Base-by-base conservation (phyloP, 106 monocot genomes). In the Platanthera guangdongensis region DNA sequence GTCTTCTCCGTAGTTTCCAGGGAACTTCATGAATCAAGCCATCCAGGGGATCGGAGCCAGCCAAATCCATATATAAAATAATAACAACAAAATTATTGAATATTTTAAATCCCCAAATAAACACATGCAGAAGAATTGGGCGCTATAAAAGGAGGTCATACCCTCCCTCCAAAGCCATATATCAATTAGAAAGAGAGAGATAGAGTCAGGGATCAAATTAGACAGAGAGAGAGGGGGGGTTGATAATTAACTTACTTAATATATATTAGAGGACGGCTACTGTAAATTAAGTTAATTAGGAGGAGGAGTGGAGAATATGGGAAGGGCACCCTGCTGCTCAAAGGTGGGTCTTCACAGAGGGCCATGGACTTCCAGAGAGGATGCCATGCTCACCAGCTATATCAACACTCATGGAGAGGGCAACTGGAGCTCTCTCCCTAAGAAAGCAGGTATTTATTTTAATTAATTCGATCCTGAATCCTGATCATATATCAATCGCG, bases 341-440 rank as follows among this genome's bases (percentile, higher is more conserved):
- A 81, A 49, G 63, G 81, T 76, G 57, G 81, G 69, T 18, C 53
- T 81, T 15, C 69, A 70, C 30, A 63, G 57, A 18, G 81, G 81
- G 14, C 70, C 76, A 21, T 81, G 81, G 81, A 70, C 81, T 7
- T 55, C 76, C 10, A 11, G 9, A 25, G 81, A 81, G 71, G 81
- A 81, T 52, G 59, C 49, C 1, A 48, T 76, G 14, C 76, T 81
- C 16, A 57, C 30, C 7, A 46, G 68, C n/a, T 81, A 76, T 68
- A 76, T 76, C 50, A 46, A 21, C 6, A 73, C 16, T 21, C 54
- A 81, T 16, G 81, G 81, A 9, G 76, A 70, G 25, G 76, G 81
- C 48, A 81, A 55, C 69, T 81, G 81, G 81, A 49, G 57, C 47
- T 30, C 50, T 47, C 70, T 81, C 55, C 81, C 81, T 5, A 81